Base-by-base conservation (phyloP, 345 rosid species). In the Fremontodendron californicum region DNA sequence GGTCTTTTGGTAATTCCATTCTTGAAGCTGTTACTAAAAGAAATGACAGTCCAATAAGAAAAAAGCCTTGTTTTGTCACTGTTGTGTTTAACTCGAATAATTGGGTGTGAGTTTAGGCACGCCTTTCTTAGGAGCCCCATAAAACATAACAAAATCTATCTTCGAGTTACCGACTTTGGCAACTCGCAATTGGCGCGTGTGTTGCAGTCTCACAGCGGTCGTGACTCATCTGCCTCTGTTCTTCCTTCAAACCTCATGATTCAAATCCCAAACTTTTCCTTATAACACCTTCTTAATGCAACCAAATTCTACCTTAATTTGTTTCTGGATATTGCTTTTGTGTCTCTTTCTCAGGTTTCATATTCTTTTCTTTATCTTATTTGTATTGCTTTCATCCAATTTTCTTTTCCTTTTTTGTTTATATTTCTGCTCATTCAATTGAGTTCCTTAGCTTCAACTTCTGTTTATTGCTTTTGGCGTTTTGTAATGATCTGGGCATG, bases 111-210 rank as follows among this genome's bases (percentile, higher is more conserved):
- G 39, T 31, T 62, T 62, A 7, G 67, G 43, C 23, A 16, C 11
- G 40, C 67, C 42, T 62, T 33, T 2, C 21, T 6, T 33, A 23
- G 61, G 40, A 31, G 64, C 37, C 40, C 42, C n/a, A 45, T 29
- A 48, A 68, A 25, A 68, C 29, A 13, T 23, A 21, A 12, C 37
- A 70, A 70, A 70, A 70, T 72, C 63, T 19, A 35, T 10, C 63
- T 6, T 54, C 49, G 52, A 73, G 78, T 78, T 45, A 61, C 79
- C 72, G 77, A 63, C 79, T 71, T 81, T 75, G 73, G 75, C 81
- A 39, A 57, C 84, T 73, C 81, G 80, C 68, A 65, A 48, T 73
- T 76, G 82, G 60, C 85, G 79, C 79, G 80, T 79, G 81, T 62
- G 6, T 73, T 73, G 55, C 78, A 75, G 46, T 75, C 51, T 68